Evolutionary conservation across 441 rosid genomes (phyloP).

Genomic region (Pelargonium cotyledonis): DNA sequence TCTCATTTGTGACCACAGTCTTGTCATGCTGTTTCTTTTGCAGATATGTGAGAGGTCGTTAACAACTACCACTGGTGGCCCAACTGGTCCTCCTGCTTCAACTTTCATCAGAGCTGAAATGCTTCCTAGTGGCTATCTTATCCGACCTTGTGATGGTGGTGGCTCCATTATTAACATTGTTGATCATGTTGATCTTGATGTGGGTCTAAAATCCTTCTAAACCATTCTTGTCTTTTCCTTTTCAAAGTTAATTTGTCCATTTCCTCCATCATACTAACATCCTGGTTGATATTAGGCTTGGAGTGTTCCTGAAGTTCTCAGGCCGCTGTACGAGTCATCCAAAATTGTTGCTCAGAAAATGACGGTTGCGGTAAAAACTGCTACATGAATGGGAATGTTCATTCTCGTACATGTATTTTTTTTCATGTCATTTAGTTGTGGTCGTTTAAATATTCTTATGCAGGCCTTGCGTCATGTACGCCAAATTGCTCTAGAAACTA

Average conservation of each 20-base stretch:
- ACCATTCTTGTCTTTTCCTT: conserved; percentile 18
- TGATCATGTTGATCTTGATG: conserved; percentile 93
- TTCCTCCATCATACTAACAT: neutral
- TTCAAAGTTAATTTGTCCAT: neutral
- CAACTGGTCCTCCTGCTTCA: conserved; percentile 61
- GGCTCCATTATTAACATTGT: conserved; percentile 97
- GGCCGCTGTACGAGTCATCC: conserved; percentile 89
- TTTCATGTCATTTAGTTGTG: neutral
- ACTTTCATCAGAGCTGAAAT: conserved; percentile 95
- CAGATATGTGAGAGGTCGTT: conserved; percentile 98
- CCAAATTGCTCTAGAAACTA: conserved; percentile 94
- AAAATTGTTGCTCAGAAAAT: conserved; percentile 87
- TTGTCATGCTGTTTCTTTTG: neutral
- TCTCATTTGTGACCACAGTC: no score
- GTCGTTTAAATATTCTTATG: neutral
- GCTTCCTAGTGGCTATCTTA: conserved; percentile 93
- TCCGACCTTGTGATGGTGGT: conserved; percentile 97
- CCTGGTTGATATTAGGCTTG: conserved; percentile 50
- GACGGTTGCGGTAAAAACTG: conserved; percentile 62
- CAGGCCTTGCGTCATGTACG: conserved; percentile 78
- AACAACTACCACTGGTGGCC: conserved; percentile 91
- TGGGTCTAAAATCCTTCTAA: neutral
- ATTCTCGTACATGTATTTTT: conserved; percentile 19
- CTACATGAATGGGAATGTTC: neutral
- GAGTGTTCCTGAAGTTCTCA: conserved; percentile 98